A percentile compares a stretch with the other conserved stretches of the same genome.
Evolutionary conservation across 192 early-diverging fungal genomes (phyloP).

Genomic region (Powellomyces hirtus): DNA sequence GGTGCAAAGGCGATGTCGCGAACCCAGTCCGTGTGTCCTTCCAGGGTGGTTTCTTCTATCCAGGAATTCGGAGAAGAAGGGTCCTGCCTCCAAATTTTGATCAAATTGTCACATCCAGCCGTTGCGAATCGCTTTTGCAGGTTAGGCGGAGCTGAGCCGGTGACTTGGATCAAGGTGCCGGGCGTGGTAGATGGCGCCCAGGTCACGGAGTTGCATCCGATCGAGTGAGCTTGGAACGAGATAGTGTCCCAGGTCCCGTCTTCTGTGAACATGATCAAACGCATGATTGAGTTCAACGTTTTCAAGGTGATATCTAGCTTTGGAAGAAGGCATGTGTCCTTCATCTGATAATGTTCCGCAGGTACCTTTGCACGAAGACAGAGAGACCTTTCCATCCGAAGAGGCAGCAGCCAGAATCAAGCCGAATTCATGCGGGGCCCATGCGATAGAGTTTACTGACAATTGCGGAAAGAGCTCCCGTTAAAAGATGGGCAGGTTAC

Average conservation of each 20-base stretch:
- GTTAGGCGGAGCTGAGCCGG: conserved; percentile 48
- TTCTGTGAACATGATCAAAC: conserved; percentile 52
- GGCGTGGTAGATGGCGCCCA: conserved; percentile 91
- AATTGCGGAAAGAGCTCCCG: neutral
- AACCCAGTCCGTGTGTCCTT: conserved; percentile 97
- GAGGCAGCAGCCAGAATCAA: conserved; percentile 88
- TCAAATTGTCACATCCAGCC: conserved; percentile 92
- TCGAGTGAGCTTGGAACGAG: conserved; percentile 79
- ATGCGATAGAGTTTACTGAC: conserved; percentile 90
- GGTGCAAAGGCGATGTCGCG: conserved; percentile 97
- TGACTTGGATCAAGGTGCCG: conserved; percentile 65
- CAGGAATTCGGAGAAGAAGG: conserved; percentile 42
- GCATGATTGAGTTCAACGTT: too few relatives aligned
- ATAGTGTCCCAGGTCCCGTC: conserved; percentile 83
- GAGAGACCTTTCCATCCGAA: conserved; percentile 90
- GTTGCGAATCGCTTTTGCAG: conserved; percentile 75
- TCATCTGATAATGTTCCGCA: too few relatives aligned
- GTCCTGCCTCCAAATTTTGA: conserved; percentile 85
- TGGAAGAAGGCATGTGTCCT: too few relatives aligned
- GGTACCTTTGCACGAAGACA: conserved; percentile 88
- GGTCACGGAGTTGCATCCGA: conserved; percentile 87
- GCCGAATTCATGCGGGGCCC: conserved; percentile 97
- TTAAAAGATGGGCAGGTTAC: neutral
- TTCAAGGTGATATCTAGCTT: neutral
- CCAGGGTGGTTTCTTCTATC: conserved; percentile 77